These are phyloP conservation scores for Thraustotheca clavata DNA, from an alignment of 352 stramenopile species.

Conservation along the genomic window DNA sequence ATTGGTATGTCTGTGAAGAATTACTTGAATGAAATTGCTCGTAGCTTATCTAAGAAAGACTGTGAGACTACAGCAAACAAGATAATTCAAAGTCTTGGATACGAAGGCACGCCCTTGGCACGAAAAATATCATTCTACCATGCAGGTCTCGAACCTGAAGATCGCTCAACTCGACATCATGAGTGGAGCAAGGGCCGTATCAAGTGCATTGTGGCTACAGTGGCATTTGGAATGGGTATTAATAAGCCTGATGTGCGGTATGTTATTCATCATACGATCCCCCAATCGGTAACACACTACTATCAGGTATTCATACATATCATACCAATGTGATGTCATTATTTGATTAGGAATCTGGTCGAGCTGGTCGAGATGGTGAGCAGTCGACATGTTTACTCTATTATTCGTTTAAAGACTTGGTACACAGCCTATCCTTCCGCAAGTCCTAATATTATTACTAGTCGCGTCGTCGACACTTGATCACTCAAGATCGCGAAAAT, in stretches of 20 bases:
- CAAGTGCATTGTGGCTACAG: slow-evolving; percentile 81
- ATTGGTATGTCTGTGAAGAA: slow-evolving; percentile 40
- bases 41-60: slow-evolving; percentile 80
- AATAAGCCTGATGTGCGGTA: slow-evolving; percentile 86
- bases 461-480: slow-evolving; percentile 17
- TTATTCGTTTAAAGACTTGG: slow-evolving; percentile 77
- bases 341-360: slow-evolving; percentile 55
- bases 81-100: slow-evolving; percentile 67
- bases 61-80: slow-evolving; percentile 77
- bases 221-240: slow-evolving; percentile 86
- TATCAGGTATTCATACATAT: slow-evolving; percentile 52
- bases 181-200: slow-evolving; percentile 87
- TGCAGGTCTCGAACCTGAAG: slow-evolving; percentile 59
- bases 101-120: slow-evolving; percentile 56
- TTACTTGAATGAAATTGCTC: not conserved
- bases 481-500: slow-evolving; percentile 71
- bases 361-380: slow-evolving; percentile 74
- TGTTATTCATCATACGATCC: slow-evolving; percentile 84
- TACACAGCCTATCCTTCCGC: slow-evolving; percentile 21
- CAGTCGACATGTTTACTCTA: slow-evolving; percentile 80
- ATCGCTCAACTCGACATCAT: slow-evolving; percentile 67
- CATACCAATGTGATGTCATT: not conserved
- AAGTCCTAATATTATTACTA: not conserved
- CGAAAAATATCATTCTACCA: slow-evolving; percentile 79
- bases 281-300: slow-evolving; percentile 84